Percentiles rank a stretch among this genome's conserved stretches.
Conservation (phyloP, 805 yeast genomes). For the Candida coquimbonensis region DNA sequence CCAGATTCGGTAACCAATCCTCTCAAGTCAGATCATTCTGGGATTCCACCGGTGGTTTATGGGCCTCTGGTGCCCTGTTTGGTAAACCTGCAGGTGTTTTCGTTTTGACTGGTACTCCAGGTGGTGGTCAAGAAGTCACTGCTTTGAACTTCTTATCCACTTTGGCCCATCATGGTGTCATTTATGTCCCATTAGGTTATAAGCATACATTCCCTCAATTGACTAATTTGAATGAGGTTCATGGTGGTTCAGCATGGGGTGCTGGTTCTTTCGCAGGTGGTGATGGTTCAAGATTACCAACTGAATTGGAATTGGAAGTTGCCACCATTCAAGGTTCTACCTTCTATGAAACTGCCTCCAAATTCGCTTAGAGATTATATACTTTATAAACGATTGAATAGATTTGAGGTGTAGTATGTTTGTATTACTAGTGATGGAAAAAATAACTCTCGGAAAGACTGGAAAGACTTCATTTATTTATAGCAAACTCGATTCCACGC, state of each 20-base stretch:
- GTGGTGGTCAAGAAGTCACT: constrained; percentile 77
- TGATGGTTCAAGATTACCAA: constrained; percentile 68
- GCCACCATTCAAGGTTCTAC: constrained; percentile 61
- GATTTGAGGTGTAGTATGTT: too few relatives aligned
- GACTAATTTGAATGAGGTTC: constrained; percentile 54
- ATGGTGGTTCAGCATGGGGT: constrained; percentile 85
- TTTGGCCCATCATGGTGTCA: constrained; percentile 69
- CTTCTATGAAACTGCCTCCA: constrained; percentile 43
- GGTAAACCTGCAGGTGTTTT: constrained; percentile 74
- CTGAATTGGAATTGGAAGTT: constrained; percentile 54
- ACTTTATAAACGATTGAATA: too few relatives aligned
- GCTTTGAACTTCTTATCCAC: constrained; percentile 48
- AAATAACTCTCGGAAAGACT: too few relatives aligned
- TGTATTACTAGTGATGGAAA: too few relatives aligned
- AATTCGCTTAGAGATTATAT: constrained; percentile 14
- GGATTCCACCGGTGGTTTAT: constrained; percentile 69
- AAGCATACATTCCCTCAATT: constrained; percentile 46
- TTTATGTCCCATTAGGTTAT: constrained; percentile 73
- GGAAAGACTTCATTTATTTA: too few relatives aligned
- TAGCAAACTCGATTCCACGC: too few relatives aligned
- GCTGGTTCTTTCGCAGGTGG: constrained; percentile 72
- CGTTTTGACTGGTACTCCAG: constrained; percentile 62
- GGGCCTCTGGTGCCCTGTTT: constrained; percentile 61
- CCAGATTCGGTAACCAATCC: constrained; percentile 77
- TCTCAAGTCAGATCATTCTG: constrained; percentile 69